Evolutionary conservation across 768 basidiomycete species (phyloP).

Genomic region (Boletus rubropictus): DNA sequence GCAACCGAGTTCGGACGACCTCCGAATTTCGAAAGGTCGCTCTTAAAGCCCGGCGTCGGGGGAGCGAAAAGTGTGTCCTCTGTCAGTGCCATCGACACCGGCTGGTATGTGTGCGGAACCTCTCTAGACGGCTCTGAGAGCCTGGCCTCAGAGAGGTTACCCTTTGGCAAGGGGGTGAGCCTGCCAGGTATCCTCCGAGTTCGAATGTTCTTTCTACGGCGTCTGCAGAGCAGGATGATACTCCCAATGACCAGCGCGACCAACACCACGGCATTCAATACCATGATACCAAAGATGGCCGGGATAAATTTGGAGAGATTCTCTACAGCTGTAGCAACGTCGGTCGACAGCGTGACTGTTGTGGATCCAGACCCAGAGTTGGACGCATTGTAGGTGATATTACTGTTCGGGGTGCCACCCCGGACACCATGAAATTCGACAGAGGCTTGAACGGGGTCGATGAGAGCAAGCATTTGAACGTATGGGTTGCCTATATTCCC

Average conservation of each 20-base stretch:
- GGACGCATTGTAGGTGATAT: slow-evolving; percentile 60
- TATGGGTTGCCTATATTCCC: slow-evolving; percentile 72
- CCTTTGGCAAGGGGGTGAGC: slow-evolving; percentile 55
- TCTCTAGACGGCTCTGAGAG: slow-evolving; percentile 34
- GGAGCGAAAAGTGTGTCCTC: slow-evolving; percentile 47
- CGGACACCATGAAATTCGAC: slow-evolving; percentile 62
- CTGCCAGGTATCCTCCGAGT: slow-evolving; percentile 39
- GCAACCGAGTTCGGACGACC: slow-evolving; percentile 42
- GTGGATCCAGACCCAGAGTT: slow-evolving; percentile 40
- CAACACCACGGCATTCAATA: slow-evolving; percentile 69
- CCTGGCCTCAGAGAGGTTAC: slow-evolving; percentile 31
- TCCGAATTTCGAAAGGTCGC: slow-evolving; percentile 22
- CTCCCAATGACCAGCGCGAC: slow-evolving; percentile 51
- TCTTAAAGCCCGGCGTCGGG: slow-evolving; percentile 55
- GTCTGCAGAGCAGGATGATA: slow-evolving; percentile 48
- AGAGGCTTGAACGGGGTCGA: slow-evolving; percentile 66
- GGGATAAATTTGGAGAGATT: slow-evolving; percentile 63
- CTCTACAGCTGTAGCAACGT: slow-evolving; percentile 54
- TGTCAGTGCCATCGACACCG: slow-evolving; percentile 52
- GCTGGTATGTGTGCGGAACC: slow-evolving; percentile 54
- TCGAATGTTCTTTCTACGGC: slow-evolving; percentile 35
- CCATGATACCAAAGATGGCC: slow-evolving; percentile 69
- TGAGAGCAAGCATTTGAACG: slow-evolving; percentile 64
- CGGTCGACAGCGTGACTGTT: slow-evolving; percentile 50
- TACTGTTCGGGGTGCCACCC: slow-evolving; percentile 56